Conservation (phyloP, 2,329 filamentous ascomycete genomes). For the Botryotinia convoluta region DNA sequence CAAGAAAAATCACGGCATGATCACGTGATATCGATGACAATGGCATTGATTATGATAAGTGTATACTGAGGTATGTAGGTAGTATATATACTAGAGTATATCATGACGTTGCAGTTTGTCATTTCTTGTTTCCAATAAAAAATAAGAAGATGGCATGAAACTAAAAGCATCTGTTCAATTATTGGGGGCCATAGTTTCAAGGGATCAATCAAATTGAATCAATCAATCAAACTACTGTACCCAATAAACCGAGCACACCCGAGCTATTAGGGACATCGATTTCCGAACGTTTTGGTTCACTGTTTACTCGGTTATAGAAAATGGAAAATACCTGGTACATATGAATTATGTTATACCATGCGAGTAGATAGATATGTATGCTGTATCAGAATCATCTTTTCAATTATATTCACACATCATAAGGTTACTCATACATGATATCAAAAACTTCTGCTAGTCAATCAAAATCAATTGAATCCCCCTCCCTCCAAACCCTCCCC, state of each 20-base stretch:
- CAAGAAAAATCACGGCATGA: accelerated
- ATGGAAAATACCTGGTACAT: too few relatives aligned
- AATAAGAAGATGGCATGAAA: neutral
- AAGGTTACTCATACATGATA: too few relatives aligned
- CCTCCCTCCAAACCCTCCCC: neutral
- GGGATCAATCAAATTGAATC: neutral
- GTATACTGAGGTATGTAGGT: neutral
- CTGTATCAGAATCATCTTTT: neutral
- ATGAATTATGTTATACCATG: neutral
- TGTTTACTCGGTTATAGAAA: neutral
- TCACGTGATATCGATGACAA: neutral
- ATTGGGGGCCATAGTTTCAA: neutral
- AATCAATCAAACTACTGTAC: neutral
- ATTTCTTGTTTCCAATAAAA: neutral
- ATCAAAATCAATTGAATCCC: neutral
- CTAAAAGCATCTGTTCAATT: neutral
- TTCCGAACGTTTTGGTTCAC: neutral
- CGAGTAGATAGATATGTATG: neutral
- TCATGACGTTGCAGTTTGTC: neutral
- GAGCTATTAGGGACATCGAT: neutral
- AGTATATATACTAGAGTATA: neutral
- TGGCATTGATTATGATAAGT: neutral
- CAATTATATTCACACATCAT: neutral
- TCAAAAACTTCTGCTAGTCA: neutral
- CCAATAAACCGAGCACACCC: neutral